A percentile compares a stretch with the other conserved stretches of the same genome.
Evolutionary conservation across 108 stramenopile genomes (phyloP).

Genomic region (Thalassiosira profunda): DNA sequence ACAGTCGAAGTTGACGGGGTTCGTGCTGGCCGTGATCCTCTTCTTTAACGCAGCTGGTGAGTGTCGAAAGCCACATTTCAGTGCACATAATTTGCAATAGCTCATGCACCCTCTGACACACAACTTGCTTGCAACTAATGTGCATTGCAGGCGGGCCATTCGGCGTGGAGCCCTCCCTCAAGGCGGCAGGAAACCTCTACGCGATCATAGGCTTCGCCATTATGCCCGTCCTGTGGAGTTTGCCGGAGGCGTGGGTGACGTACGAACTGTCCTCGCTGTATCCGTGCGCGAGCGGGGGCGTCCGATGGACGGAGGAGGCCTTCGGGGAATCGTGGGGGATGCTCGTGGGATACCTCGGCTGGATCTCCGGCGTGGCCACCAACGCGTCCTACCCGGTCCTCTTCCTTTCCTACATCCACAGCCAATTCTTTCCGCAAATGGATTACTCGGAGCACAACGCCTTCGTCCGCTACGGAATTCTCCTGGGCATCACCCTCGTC

Average conservation of each 20-base stretch:
- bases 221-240: conserved; percentile 90
- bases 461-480: conserved; percentile 15
- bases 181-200: conserved; percentile 83
- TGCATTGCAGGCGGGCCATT: conserved; percentile 81
- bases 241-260: conserved; percentile 94
- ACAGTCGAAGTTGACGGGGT: conserved; percentile 2
- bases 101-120: not conserved
- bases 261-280: conserved; percentile 90
- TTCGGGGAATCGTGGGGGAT: conserved; percentile 86
- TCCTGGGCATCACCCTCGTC: conserved; percentile 11
- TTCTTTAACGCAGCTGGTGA: conserved; percentile 38
- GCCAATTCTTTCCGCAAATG: conserved; percentile 45
- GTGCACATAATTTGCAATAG: not conserved
- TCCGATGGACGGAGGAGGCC: conserved; percentile 89
- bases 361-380: conserved; percentile 92
- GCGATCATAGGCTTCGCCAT: conserved; percentile 85
- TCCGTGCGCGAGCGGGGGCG: conserved; percentile 91
- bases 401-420: conserved; percentile 81
- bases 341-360: conserved; percentile 88
- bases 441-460: conserved; percentile 21
- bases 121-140: conserved; percentile 39
- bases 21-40: conserved; percentile 28
- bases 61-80: no score
- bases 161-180: conserved; percentile 88
- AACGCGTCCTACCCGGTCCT: conserved; percentile 92